Percentiles rank a stretch among this genome's conserved stretches.
Conservation (phyloP, 225 moss, liverwort and hornwort species). For the Pleurozium schreberi region DNA sequence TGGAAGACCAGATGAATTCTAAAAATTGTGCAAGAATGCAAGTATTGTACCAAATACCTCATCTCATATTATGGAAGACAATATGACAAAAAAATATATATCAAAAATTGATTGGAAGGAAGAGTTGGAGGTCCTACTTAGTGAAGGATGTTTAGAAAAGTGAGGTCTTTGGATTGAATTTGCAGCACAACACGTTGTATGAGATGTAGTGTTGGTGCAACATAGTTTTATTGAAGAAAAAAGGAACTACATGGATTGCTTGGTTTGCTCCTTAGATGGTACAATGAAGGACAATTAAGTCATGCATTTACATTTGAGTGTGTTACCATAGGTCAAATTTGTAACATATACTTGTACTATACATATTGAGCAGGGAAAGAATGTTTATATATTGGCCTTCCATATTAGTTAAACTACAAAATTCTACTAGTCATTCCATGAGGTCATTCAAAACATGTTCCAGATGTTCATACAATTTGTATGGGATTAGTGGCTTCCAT, state of each 20-base stretch:
- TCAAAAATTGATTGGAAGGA: fast-evolving
- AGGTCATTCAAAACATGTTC: too few relatives aligned
- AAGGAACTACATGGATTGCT: too few relatives aligned
- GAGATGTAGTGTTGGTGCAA: fast-evolving
- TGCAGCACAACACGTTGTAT: fast-evolving
- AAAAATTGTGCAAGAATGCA: not conserved
- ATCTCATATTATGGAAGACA: fast-evolving
- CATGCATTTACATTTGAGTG: not conserved
- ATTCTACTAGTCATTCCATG: too few relatives aligned
- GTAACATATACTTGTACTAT: not conserved
- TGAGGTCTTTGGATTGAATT: not conserved
- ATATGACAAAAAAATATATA: too few relatives aligned
- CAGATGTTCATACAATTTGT: not conserved
- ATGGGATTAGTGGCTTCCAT: too few relatives aligned
- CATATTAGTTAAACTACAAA: not conserved
- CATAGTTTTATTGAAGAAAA: not conserved
- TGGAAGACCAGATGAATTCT: not conserved
- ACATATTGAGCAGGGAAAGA: not conserved
- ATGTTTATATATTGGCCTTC: fast-evolving
- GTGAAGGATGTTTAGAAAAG: not conserved
- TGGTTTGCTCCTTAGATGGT: fast-evolving
- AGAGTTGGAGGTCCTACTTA: not conserved
- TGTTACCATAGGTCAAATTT: not conserved
- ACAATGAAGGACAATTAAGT: not conserved
- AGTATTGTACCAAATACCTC: fast-evolving